Evolutionary conservation across 2,329 filamentous ascomycete genomes (phyloP), one percentile per base, ranked within the genome.

Genomic region (Penicillium freii): DNA sequence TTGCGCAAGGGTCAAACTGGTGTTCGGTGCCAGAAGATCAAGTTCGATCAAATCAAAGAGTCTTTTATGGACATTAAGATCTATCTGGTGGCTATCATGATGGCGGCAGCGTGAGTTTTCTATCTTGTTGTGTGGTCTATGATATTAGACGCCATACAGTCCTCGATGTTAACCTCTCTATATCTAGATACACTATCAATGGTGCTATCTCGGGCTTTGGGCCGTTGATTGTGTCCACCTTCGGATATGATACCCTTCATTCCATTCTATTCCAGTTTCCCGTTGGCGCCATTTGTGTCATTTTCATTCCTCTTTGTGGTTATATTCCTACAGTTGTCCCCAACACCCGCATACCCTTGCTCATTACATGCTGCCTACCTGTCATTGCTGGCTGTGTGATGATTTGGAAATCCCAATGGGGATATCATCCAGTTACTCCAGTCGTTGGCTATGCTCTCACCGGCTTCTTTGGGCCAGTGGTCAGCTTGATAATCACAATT

Each of bases 231-330:
- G 87, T 91, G 1, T 85, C 82, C 1, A 90, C 87, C 0, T 90
- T 90, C 67, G 87, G 87, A 54, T 90, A 82, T 74, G 80, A 79
- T 23, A 80, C 83, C 0, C 79, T 88, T 0, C 79, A 87, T 33
- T 83, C 86, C 0, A 90, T 92, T 58, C 78, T 91, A 0, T 86
- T 88, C 68, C 89, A 92, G 65, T 91, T 92, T 58, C 89, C 89
- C 0, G 80, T 91, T 0, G 89, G 88, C 1, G 87, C 76, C 0
- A 69, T 92, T n/a, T 88, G 85, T 66, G 81, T 88, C 59, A 75
- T 90, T 47, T 80, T 81, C 50, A 90, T 92, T 53, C 79, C 89
- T 0, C 66, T 85, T 0, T 87, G 84, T 3, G 89, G 89, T 0
- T 90, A 80, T 62, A 75, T 91, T 1, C 83, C 84, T 5, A 81